Base-by-base conservation (phyloP, 129 eudicot genomes). In the Centrapalus pauciflorus region DNA sequence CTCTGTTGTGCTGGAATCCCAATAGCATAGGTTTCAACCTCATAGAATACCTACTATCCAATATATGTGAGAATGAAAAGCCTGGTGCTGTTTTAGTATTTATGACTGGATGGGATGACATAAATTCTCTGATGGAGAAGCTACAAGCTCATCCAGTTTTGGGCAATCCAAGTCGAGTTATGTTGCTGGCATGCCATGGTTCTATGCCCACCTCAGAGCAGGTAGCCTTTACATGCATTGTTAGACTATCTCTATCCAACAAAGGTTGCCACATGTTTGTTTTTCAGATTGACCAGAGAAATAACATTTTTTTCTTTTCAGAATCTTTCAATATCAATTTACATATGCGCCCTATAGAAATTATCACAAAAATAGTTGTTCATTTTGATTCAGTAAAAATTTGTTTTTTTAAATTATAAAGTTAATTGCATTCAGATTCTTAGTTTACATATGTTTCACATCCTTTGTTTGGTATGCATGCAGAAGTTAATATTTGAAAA, bases 81-180 rank as follows among this genome's bases (percentile, higher is more conserved):
- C 80, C 84, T 35, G 97, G 97, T 50, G 90, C 86, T 56, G 78
- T 90, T 64, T 73, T 90, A 63, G 90, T 90, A 30, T 90, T 90
- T 76, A 76, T 90, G 95, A 90, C 93, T 54, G 97, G 95, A 26
- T 90, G 95, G 97, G 97, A 90, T 74, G 97, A 90, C 78, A 87
- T 90, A 40, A 84, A 74, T 45, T 80, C 93, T 16, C 64, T 90
- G 49, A 90, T 80, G 80, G 95, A 87, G 37, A 90, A 90, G 82
- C 93, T 90, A 26, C 85, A 77, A 79, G 70, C 80, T 67, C 80
- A 90, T 82, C 76, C 89, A 28, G 57, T 76, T 29, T 28, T 87
- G 67, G 97, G 97, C 67, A 90, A 90, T 71, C 70, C 80, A 19
- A 76, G 61, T 61, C 85, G 76, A 46, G 96, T 90, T 72, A 69